A percentile compares a stretch with the other conserved stretches of the same genome.
Evolutionary conservation across 2,329 filamentous ascomycete species (phyloP).

Genomic region (Fusarium sp.): DNA sequence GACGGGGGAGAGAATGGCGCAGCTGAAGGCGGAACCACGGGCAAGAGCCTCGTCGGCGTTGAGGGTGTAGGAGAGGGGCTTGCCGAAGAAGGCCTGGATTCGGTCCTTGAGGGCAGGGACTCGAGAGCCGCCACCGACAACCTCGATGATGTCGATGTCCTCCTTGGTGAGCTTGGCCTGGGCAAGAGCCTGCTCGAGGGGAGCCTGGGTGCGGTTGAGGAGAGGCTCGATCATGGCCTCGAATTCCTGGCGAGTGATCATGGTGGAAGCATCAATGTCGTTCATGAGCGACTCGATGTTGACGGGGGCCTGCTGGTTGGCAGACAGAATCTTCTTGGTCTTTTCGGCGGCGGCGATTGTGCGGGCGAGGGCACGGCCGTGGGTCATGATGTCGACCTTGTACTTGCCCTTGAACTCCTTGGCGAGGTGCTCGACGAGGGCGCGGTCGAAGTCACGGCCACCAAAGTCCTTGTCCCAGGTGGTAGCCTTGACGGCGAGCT

Average conservation of each 20-base stretch:
- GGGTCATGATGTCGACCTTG: slow-evolving; percentile 93
- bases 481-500: slow-evolving; percentile 92
- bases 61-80: slow-evolving; percentile 91
- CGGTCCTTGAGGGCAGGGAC: slow-evolving; percentile 91
- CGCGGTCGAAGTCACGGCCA: slow-evolving; percentile 96
- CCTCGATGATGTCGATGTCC: slow-evolving; percentile 92
- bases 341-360: slow-evolving; percentile 92
- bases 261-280: slow-evolving; percentile 87
- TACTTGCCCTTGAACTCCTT: slow-evolving; percentile 97
- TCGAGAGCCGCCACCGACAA: slow-evolving; percentile 95
- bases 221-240: slow-evolving; percentile 91
- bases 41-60: slow-evolving; percentile 99
- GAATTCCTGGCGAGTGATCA: slow-evolving; percentile 94
- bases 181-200: slow-evolving; percentile 91
- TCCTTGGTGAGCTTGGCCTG: slow-evolving; percentile 91
- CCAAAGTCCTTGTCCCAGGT: slow-evolving; percentile 96
- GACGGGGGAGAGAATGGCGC: slow-evolving; percentile 94
- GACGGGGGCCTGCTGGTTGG: slow-evolving; percentile 90
- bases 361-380: slow-evolving; percentile 89
- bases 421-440: slow-evolving; percentile 92
- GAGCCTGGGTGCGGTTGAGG: slow-evolving; percentile 75
- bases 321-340: slow-evolving; percentile 97
- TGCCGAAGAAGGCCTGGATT: slow-evolving; percentile 92
- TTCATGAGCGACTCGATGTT: slow-evolving; percentile 99
- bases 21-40: slow-evolving; percentile 95